These are phyloP conservation scores for Ogataea nakhonphanomensis DNA, from an alignment of 805 yeast species.

Conservation along the genomic window DNA sequence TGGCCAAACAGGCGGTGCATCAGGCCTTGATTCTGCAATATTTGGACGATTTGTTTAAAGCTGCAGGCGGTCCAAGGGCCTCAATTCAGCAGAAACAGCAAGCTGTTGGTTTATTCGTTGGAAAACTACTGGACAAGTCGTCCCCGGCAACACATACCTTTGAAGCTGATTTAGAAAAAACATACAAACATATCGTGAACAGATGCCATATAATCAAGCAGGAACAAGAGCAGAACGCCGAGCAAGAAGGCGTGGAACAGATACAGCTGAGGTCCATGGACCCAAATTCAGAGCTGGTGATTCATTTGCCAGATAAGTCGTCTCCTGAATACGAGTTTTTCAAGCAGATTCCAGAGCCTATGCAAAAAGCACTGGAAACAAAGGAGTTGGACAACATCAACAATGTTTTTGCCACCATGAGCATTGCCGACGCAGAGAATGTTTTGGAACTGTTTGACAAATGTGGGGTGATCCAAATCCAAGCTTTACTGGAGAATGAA, in stretches of 20 bases:
- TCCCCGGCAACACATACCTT: constrained; percentile 71
- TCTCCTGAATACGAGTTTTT: constrained; percentile 53
- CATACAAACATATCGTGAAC: constrained; percentile 67
- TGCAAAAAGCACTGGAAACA: constrained; percentile 76
- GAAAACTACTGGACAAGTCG: constrained; percentile 49
- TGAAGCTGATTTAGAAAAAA: constrained; percentile 66
- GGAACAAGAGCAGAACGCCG: constrained; percentile 43
- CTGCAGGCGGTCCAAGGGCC: constrained; percentile 23
- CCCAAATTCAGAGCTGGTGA: constrained; percentile 71
- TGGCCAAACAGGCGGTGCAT: constrained; percentile 66
- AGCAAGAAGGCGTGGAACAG: constrained; percentile 62
- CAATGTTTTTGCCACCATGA: constrained; percentile 69
- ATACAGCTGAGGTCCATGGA: constrained; percentile 89
- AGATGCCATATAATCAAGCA: constrained; percentile 68
- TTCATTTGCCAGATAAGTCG: constrained; percentile 63
- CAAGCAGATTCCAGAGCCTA: constrained; percentile 50
- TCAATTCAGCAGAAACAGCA: constrained; percentile 26
- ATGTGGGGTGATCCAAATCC: constrained; percentile 80
- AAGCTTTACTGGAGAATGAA: constrained; percentile 71
- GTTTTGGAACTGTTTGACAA: constrained; percentile 71
- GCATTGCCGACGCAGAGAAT: constrained; percentile 75
- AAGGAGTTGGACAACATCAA: constrained; percentile 75
- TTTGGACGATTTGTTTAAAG: constrained; percentile 30
- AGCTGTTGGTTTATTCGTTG: constrained; percentile 62
- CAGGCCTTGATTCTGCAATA: constrained; percentile 81